Percentiles rank a stretch among this genome's conserved stretches.
These are phyloP conservation scores for Didymella pomorum DNA, from an alignment of 2,329 filamentous ascomycete genomes.

Conservation along the genomic window DNA sequence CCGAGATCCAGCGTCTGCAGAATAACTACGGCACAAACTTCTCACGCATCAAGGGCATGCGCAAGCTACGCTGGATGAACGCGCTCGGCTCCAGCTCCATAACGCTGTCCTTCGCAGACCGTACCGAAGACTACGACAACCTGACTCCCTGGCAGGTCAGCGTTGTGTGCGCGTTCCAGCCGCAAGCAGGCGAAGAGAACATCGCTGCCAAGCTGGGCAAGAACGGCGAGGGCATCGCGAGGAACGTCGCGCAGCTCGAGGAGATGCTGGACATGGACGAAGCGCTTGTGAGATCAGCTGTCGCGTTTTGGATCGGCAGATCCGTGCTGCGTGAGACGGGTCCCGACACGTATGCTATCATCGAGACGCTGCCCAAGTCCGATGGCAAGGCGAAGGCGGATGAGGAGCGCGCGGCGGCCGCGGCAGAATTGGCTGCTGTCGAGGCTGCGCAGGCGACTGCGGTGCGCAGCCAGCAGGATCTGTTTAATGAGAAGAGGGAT, in stretches of 20 bases:
- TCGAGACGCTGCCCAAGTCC: conserved; percentile 61
- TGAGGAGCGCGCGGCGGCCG: conserved; percentile 49
- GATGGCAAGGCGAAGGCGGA: conserved; percentile 31
- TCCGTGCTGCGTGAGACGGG: conserved; percentile 65
- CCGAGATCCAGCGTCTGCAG: conserved; percentile 66
- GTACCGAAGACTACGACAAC: conserved; percentile 75
- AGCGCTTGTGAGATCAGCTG: conserved; percentile 70
- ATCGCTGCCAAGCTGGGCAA: conserved; percentile 26
- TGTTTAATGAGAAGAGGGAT: conserved; percentile 72
- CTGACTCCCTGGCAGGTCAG: conserved; percentile 87
- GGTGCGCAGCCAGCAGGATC: conserved; percentile 61
- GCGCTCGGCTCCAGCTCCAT: conserved; percentile 81
- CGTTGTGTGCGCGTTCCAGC: conserved; percentile 83
- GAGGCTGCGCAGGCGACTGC: conserved; percentile 57
- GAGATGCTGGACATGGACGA: conserved; percentile 74
- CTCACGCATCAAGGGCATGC: conserved; percentile 78
- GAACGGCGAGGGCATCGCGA: conserved; percentile 46
- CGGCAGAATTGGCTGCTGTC: conserved; percentile 46
- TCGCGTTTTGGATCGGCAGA: conserved; percentile 76
- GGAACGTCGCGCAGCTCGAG: conserved; percentile 57
- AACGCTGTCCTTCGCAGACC: conserved; percentile 82
- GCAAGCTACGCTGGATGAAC: conserved; percentile 89
- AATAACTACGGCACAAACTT: conserved; percentile 77
- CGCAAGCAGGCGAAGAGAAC: conserved; percentile 49
- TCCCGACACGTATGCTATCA: conserved; percentile 67